Evolutionary conservation across 768 basidiomycete genomes (phyloP).

Genomic region (Tephrocybe rancida): DNA sequence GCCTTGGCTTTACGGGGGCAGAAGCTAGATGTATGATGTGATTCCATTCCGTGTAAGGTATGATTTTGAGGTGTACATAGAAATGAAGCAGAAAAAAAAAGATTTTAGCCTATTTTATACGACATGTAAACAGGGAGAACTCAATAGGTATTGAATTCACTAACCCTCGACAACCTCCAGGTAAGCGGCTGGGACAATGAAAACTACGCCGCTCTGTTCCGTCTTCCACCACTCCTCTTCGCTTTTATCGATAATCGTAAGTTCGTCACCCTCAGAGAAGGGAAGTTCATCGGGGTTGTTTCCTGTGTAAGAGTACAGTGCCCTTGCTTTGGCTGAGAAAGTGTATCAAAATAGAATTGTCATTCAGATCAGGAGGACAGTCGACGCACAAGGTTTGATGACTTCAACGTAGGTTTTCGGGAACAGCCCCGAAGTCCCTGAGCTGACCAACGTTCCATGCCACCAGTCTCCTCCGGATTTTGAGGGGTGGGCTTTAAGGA

Average conservation of each 20-base stretch:
- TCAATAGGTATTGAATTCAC: slow-evolving; percentile 60
- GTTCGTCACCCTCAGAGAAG: slow-evolving; percentile 77
- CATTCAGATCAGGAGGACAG: background rate
- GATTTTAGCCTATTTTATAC: slow-evolving; percentile 80
- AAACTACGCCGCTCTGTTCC: slow-evolving; percentile 82
- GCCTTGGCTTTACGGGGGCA: background rate
- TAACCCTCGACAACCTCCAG: slow-evolving; percentile 89
- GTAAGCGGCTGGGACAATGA: slow-evolving; percentile 92
- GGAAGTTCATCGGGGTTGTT: slow-evolving; percentile 80
- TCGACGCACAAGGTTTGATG: slow-evolving; percentile 61
- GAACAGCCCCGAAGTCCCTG: slow-evolving; percentile 82
- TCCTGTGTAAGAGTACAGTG: slow-evolving; percentile 78
- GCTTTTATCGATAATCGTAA: slow-evolving; percentile 78
- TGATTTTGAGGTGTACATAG: slow-evolving; percentile 46
- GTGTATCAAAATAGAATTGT: slow-evolving; percentile 1
- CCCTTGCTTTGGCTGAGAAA: slow-evolving; percentile 65
- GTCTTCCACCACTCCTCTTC: slow-evolving; percentile 98
- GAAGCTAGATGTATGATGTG: slow-evolving; percentile 16
- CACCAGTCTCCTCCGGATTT: slow-evolving; percentile 91
- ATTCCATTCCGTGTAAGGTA: slow-evolving; percentile 31
- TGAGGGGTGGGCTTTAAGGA: slow-evolving; percentile 83
- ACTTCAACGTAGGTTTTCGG: slow-evolving; percentile 86
- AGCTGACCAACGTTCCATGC: slow-evolving; percentile 73
- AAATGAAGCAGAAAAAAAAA: slow-evolving; percentile 56
- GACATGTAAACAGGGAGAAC: slow-evolving; percentile 60